Evolutionary conservation across 495 filamentous ascomycete species (phyloP).

Genomic region (Neurospora sp.): DNA sequence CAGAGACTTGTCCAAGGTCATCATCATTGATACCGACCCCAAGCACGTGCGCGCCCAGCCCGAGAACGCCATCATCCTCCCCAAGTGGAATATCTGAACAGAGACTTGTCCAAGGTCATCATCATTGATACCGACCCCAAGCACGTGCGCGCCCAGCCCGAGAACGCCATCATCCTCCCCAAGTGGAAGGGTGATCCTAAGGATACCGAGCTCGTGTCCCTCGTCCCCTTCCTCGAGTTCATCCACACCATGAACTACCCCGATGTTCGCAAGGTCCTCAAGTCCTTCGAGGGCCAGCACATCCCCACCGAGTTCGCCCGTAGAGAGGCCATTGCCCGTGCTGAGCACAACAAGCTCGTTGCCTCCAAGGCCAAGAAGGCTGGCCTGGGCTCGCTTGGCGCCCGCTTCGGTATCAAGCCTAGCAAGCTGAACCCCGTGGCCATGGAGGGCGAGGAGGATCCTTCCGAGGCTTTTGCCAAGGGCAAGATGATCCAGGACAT

Average conservation of each 20-base stretch:
- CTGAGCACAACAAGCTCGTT: constrained; percentile 66
- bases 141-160: constrained; percentile 76
- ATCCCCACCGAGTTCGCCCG: constrained; percentile 83
- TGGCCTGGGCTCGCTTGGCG: constrained; percentile 52
- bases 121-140: constrained; percentile 76
- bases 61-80: constrained; percentile 84
- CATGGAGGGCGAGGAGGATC: constrained; percentile 56
- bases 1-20: constrained; percentile 80
- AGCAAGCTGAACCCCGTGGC: constrained; percentile 41
- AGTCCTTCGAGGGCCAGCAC: constrained; percentile 74
- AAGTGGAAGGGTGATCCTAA: constrained; percentile 78
- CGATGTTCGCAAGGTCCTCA: constrained; percentile 75
- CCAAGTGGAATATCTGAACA: constrained; percentile 90
- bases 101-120: constrained; percentile 86
- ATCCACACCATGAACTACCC: constrained; percentile 82
- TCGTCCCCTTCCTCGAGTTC: constrained; percentile 95
- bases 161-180: constrained; percentile 84
- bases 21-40: constrained; percentile 80
- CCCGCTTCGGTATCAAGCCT: constrained; percentile 65
- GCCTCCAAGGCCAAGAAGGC: constrained; percentile 59
- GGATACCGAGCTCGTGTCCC: constrained; percentile 72
- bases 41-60: constrained; percentile 76
- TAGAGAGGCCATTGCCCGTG: constrained; percentile 74
- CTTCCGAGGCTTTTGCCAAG: constrained; percentile 64
- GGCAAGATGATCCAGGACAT: constrained; percentile 94